Conservation (phyloP, 2,329 filamentous ascomycete genomes). For the Colletotrichum agaves region DNA sequence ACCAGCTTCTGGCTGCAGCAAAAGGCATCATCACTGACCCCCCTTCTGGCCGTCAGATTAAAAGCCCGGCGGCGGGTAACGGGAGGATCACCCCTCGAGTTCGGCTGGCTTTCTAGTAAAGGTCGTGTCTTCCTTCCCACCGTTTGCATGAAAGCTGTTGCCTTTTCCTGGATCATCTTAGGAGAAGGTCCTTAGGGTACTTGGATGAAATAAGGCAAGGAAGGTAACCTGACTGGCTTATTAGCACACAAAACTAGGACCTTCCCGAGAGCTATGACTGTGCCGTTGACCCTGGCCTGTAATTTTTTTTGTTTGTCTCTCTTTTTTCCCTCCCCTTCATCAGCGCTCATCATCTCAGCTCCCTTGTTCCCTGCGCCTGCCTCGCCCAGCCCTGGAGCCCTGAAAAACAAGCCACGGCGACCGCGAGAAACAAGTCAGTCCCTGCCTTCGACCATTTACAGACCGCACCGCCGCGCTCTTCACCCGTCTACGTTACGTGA, state of each 20-base stretch:
- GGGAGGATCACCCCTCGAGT: constrained; percentile 29
- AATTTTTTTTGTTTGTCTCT: background rate
- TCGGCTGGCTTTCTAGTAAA: constrained; percentile 16
- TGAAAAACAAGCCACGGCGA: constrained; percentile 31
- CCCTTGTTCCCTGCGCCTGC: constrained; percentile 27
- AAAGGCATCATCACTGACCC: constrained; percentile 17
- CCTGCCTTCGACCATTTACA: constrained; percentile 17
- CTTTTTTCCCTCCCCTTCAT: background rate
- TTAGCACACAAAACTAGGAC: constrained; percentile 18
- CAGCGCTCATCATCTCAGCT: constrained; percentile 16
- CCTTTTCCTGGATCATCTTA: too few relatives aligned
- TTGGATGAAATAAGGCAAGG: too few relatives aligned
- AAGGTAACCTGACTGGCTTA: background rate
- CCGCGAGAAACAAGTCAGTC: constrained; percentile 15
- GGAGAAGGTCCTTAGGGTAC: too few relatives aligned
- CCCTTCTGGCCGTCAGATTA: constrained; percentile 5
- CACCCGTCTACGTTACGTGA: background rate
- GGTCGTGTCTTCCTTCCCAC: constrained; percentile 5
- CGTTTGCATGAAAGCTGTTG: too few relatives aligned
- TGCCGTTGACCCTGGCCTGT: constrained; percentile 32
- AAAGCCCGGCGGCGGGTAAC: constrained; percentile 12
- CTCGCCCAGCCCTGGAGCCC: constrained; percentile 32
- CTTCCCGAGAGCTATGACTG: constrained; percentile 23
- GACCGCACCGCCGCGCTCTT: constrained; percentile 22
- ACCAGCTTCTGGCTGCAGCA: constrained; percentile 24